Evolutionary conservation across 169 alveolate species (phyloP).

Genomic region (Eimeria falciformis): DNA sequence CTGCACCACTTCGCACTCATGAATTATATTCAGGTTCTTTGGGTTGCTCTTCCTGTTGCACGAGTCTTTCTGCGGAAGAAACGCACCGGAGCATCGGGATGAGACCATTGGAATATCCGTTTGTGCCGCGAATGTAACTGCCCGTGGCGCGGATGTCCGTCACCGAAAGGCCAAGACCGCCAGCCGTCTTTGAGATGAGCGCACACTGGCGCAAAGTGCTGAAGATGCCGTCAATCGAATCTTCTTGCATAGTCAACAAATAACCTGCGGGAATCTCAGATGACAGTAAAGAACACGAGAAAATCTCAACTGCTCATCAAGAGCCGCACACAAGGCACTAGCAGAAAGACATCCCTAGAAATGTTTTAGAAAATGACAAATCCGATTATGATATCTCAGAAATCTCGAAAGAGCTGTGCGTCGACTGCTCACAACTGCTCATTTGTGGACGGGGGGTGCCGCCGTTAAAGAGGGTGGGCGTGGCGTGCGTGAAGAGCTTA

Average conservation of each 20-base stretch:
- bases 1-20: conserved; percentile 97
- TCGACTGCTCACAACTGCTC: conserved; percentile 88
- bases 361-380: not conserved
- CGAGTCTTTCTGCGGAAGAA: conserved; percentile 93
- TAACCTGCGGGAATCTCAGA: conserved; percentile 4
- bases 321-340: not conserved
- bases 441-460: conserved; percentile 98
- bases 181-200: conserved; percentile 97
- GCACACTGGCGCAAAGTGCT: conserved; percentile 95
- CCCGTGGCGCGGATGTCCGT: conserved; percentile 97
- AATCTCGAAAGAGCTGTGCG: not conserved
- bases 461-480: conserved; percentile 98
- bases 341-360: not conserved
- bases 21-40: conserved; percentile 97
- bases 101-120: conserved; percentile 98
- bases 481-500: conserved; percentile 98
- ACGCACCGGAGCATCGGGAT: conserved; percentile 97
- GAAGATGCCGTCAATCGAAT: conserved; percentile 98
- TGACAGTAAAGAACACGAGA: not conserved
- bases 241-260: conserved; percentile 86
- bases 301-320: not conserved
- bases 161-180: conserved; percentile 98
- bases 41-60: conserved; percentile 97
- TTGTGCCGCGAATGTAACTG: conserved; percentile 98
- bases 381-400: not conserved